Evolutionary conservation across 495 filamentous ascomycete species (phyloP).

Genomic region (Paragyromitra xinjiangensis): DNA sequence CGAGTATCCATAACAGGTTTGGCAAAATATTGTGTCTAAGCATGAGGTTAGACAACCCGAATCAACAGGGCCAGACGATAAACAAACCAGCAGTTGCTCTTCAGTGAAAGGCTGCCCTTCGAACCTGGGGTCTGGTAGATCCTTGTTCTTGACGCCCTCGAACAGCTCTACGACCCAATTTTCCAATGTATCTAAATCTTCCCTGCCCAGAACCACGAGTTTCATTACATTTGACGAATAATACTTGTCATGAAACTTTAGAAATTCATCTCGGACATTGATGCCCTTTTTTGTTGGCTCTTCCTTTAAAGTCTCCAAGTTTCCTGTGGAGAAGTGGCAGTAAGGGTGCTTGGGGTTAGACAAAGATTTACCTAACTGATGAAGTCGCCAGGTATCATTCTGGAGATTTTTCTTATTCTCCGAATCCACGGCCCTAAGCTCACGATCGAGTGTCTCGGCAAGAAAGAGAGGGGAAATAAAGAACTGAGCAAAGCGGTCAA

Average conservation of each 20-base stretch:
- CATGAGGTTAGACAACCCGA: slow-evolving; percentile 63
- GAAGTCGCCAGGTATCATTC: slow-evolving; percentile 89
- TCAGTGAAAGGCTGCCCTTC: slow-evolving; percentile 53
- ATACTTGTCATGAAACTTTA: slow-evolving; percentile 86
- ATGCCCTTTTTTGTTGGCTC: slow-evolving; percentile 81
- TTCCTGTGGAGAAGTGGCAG: slow-evolving; percentile 95
- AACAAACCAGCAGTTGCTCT: slow-evolving; percentile 55
- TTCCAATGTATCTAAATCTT: slow-evolving; percentile 88
- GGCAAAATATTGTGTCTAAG: slow-evolving; percentile 85
- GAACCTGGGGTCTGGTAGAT: slow-evolving; percentile 65
- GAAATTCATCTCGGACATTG: slow-evolving; percentile 91
- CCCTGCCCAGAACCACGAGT: slow-evolving; percentile 86
- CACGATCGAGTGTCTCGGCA: slow-evolving; percentile 86
- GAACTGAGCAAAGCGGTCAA: slow-evolving; percentile 98
- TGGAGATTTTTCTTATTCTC: slow-evolving; percentile 99
- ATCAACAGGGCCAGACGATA: slow-evolving; percentile 8
- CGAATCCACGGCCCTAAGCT: slow-evolving; percentile 92
- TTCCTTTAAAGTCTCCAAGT: slow-evolving; percentile 86
- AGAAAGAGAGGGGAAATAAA: slow-evolving; percentile 94
- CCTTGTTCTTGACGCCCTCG: slow-evolving; percentile 82
- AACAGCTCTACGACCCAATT: slow-evolving; percentile 89
- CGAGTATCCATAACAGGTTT: slow-evolving; percentile 96
- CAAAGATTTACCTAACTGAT: slow-evolving; percentile 89
- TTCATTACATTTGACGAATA: slow-evolving; percentile 98
- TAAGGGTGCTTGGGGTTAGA: slow-evolving; percentile 94